Percentiles rank a stretch among this genome's conserved stretches.
phyloP scores from a whole-genome alignment of 1,139 yeast genomes.

The Protomyces lactucae-debilis region DNA sequence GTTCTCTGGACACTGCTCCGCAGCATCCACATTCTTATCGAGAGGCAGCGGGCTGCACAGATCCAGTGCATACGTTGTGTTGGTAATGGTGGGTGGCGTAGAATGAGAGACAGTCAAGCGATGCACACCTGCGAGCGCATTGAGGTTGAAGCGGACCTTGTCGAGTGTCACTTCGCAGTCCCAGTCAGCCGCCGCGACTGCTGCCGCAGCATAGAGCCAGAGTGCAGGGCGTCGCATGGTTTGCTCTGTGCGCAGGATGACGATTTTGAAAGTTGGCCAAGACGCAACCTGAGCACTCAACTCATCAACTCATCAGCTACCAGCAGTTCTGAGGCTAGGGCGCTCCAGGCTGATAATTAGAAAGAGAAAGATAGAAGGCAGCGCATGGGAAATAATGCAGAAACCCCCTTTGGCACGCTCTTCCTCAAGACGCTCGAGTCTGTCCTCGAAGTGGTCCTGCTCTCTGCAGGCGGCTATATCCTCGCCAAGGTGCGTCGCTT shows the following conservation, averaged over 20 bases:
- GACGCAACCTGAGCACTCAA: too few relatives aligned
- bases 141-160: conserved; percentile 44
- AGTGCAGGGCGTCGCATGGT: background rate
- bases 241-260: too few relatives aligned
- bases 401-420: conserved; percentile 18
- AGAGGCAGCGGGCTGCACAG: conserved; percentile 52
- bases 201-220: conserved; percentile 24
- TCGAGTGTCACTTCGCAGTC: conserved; percentile 48
- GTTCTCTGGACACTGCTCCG: conserved; percentile 55
- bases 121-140: conserved; percentile 48
- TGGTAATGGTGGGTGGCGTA: conserved; percentile 77
- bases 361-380: background rate
- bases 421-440: conserved; percentile 24
- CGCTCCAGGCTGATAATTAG: too few relatives aligned
- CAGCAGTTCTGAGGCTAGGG: too few relatives aligned
- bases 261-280: too few relatives aligned
- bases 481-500: background rate
- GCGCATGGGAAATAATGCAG: conserved; percentile 20
- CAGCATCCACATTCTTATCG: conserved; percentile 37
- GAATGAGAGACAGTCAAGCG: conserved; percentile 42
- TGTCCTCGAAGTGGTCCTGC: conserved; percentile 22
- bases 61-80: conserved; percentile 61
- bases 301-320: too few relatives aligned
- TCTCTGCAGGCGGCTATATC: conserved; percentile 19
- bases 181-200: conserved; percentile 38